Evolutionary conservation across 768 basidiomycete genomes (phyloP).

Genomic region (Cystobasidium tubakii): DNA sequence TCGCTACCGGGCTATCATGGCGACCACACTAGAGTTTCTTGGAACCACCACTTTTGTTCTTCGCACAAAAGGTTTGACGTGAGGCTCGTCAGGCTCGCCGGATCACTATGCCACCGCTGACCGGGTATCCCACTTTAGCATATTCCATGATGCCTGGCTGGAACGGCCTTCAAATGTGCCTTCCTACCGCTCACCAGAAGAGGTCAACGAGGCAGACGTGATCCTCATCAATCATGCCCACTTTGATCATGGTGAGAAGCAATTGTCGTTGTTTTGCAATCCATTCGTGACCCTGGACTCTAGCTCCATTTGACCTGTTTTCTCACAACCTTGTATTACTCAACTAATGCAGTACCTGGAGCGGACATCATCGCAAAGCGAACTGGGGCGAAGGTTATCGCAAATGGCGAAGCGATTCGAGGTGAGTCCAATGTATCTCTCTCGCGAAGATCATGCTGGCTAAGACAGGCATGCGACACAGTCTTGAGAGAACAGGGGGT

Average conservation of each 20-base stretch:
- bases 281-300: background rate
- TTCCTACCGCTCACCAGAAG: background rate
- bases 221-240: conserved; percentile 18
- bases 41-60: background rate
- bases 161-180: conserved; percentile 13
- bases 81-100: too few relatives aligned
- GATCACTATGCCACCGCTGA: too few relatives aligned
- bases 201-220: background rate
- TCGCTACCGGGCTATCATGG: background rate
- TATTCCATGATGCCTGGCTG: conserved; percentile 17
- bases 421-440: background rate
- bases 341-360: conserved; percentile 2
- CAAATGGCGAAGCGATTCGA: conserved; percentile 12
- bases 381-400: conserved; percentile 8
- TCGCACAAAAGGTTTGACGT: background rate
- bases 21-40: background rate
- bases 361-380: conserved; percentile 23
- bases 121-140: too few relatives aligned
- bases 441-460: background rate
- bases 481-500: conserved; percentile 3
- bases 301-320: background rate
- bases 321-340: too few relatives aligned
- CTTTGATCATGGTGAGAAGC: background rate
- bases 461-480: background rate
- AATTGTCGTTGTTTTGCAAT: background rate